Base-by-base conservation (phyloP, 1,284 basidiomycete species). In the Malassezia equina region DNA sequence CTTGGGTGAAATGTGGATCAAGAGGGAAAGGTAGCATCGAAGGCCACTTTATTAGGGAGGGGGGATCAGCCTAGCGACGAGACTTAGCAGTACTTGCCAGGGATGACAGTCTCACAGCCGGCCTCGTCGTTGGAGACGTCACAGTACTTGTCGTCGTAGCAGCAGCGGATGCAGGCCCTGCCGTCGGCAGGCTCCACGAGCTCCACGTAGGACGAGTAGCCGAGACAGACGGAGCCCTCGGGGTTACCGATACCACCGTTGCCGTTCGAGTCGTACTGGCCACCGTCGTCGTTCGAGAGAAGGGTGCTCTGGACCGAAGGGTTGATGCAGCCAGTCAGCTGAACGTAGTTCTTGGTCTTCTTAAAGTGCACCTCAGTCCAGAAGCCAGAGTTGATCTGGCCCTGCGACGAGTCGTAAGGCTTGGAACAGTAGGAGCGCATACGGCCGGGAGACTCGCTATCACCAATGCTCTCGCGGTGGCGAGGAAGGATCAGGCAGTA, bases 241-340 rank as follows among this genome's bases (percentile, higher is more conserved):
- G 70, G 71, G 63, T 73, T 72, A 23, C 70, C 70, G 11, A 28
- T 29, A n/a, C 68, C 65, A 7, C 63, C 65, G 33, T 68, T 70
- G 44, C 71, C 71, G 55, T 60, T 65, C 12, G 63, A 63, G 56
- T 72, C 71, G 58, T 71, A 71, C 54, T 73, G 71, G 5, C 71
- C 71, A 9, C 71, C 71, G 8, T 54, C 64, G 33, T 71, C 66
- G 51, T 46, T 41, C 15, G 59, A 24, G 17, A 55, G 47, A 1
- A 70, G 52, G 3, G 59, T 58, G 27, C 47, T 42, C 33, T 51
- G 46, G 21, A 47, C 52, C 12, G 24, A 41, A 12, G 61, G 55
- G 51, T 61, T 52, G 51, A 63, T 60, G 54, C 62, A 62, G 33
- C 62, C 62, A 11, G 60, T 62, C 24, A 64, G 31, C 46, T 59